Percentiles rank a stretch among this genome's conserved stretches.
Conservation (phyloP, 2,329 filamentous ascomycete species). For the Fusarium avenaceum region DNA sequence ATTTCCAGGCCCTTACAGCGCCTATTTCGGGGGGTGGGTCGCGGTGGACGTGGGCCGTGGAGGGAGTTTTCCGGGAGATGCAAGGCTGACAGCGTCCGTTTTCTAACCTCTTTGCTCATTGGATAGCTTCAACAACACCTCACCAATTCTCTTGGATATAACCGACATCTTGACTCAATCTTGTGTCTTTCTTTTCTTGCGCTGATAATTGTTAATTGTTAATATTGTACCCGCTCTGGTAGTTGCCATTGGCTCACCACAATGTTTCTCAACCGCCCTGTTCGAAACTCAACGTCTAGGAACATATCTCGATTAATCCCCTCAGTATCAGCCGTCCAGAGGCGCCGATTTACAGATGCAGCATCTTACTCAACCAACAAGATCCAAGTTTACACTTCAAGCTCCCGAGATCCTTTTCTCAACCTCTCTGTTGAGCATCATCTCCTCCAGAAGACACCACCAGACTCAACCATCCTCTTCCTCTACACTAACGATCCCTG, state of each 20-base stretch:
- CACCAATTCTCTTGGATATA: slow-evolving; percentile 6
- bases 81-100: slow-evolving; percentile 39
- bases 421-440: slow-evolving; percentile 97
- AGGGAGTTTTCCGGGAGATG: slow-evolving; percentile 37
- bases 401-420: slow-evolving; percentile 79
- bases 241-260: slow-evolving; percentile 17
- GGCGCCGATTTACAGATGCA: slow-evolving; percentile 55
- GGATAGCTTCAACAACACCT: slow-evolving; percentile 41
- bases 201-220: slow-evolving; percentile 3
- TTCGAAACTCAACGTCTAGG: slow-evolving; percentile 22
- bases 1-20: slow-evolving; percentile 12
- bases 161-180: slow-evolving; percentile 6
- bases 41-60: background rate
- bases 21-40: slow-evolving; percentile 8
- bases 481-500: slow-evolving; percentile 90
- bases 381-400: slow-evolving; percentile 79
- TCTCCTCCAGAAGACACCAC: slow-evolving; percentile 80
- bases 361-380: slow-evolving; percentile 60
- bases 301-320: slow-evolving; percentile 18
- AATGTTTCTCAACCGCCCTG: slow-evolving; percentile 22
- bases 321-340: slow-evolving; percentile 27
- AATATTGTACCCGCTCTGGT: background rate
- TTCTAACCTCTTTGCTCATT: slow-evolving; percentile 31
- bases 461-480: slow-evolving; percentile 82
- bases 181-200: background rate